Evolutionary conservation across 140 eudicot genomes (phyloP).

Genomic region (Anethum foeniculum): DNA sequence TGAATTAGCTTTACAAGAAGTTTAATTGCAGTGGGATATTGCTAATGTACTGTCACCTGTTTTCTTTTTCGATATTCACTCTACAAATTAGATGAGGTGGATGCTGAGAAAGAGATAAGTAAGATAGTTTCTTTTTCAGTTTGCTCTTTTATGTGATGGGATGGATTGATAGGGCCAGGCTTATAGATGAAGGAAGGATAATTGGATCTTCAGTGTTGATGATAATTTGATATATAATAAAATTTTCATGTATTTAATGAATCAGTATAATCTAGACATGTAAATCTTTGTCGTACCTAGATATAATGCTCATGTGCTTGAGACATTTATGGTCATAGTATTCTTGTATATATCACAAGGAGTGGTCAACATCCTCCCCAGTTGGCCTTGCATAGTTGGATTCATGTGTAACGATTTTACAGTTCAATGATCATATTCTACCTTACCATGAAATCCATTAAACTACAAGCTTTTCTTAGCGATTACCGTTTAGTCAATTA

Average conservation of each 20-base stretch:
- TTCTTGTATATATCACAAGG: constrained; percentile 54
- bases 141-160: not conserved
- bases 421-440: constrained; percentile 75
- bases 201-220: not conserved
- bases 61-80: not conserved
- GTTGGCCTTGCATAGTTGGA: constrained; percentile 77
- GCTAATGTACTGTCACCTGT: not conserved
- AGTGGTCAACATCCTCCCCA: constrained; percentile 59
- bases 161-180: not conserved
- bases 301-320: not conserved
- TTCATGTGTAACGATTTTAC: constrained; percentile 69
- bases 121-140: not conserved
- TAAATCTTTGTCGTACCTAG: not conserved
- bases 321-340: not conserved
- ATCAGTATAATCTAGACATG: not conserved
- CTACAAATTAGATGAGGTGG: not conserved
- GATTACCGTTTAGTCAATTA: constrained; percentile 64
- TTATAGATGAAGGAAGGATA: not conserved
- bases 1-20: not conserved
- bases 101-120: not conserved
- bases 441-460: constrained; percentile 45
- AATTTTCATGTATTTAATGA: not conserved
- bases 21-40: not conserved
- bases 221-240: not conserved
- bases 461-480: constrained; percentile 47